Evolutionary conservation across 2,329 filamentous ascomycete genomes (phyloP).

Genomic region (Trichophyton mentagrophytes): DNA sequence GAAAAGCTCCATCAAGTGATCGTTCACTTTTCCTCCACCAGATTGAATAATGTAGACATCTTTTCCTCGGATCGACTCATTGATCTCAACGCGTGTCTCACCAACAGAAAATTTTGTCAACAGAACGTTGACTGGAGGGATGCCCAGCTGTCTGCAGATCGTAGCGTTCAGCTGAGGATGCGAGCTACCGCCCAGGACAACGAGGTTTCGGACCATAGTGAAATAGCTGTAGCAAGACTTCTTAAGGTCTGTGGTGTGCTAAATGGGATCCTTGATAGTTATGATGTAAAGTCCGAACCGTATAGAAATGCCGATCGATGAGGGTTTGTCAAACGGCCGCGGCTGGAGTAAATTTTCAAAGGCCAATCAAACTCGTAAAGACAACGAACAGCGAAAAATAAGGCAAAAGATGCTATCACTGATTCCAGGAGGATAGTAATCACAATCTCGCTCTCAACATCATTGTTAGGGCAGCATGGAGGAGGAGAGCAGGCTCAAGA

Average conservation of each 20-base stretch:
- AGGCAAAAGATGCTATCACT: constrained; percentile 8
- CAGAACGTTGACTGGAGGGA: constrained; percentile 71
- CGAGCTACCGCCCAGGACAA: constrained; percentile 84
- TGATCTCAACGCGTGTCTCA: constrained; percentile 88
- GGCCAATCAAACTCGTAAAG: constrained; percentile 11
- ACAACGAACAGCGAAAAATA: constrained; percentile 15
- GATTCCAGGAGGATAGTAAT: constrained; percentile 16
- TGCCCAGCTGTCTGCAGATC: constrained; percentile 77
- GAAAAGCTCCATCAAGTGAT: constrained; percentile 89
- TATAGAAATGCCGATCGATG: constrained; percentile 9
- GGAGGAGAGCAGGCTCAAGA: constrained; percentile 5
- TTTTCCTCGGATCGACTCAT: constrained; percentile 92
- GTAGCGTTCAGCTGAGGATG: constrained; percentile 77
- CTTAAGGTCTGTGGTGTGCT: constrained; percentile 5
- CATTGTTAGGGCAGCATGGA: constrained; percentile 5
- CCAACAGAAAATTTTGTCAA: constrained; percentile 89
- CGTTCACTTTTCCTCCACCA: constrained; percentile 84
- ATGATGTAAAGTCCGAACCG: neutral
- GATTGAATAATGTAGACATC: constrained; percentile 99
- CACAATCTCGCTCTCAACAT: neutral
- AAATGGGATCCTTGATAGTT: constrained; percentile 7
- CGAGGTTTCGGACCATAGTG: constrained; percentile 83
- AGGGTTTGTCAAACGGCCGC: constrained; percentile 6
- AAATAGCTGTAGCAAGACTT: neutral
- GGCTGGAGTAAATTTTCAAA: constrained; percentile 7